Evolutionary conservation across 805 yeast species (phyloP).

Genomic region (Candida vartiovaarae): DNA sequence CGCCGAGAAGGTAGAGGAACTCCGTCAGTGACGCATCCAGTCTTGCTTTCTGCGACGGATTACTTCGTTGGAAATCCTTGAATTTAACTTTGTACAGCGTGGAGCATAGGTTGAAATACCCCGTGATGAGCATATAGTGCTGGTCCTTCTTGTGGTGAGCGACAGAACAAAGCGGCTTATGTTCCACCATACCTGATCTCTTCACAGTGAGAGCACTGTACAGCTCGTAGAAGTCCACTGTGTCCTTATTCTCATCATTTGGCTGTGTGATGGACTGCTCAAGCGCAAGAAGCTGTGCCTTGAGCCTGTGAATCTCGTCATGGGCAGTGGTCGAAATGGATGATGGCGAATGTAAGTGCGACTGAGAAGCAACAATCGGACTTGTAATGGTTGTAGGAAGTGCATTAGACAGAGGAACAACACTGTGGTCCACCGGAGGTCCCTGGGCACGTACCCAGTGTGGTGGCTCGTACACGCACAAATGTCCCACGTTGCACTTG

Average conservation of each 20-base stretch:
- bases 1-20: slow-evolving; percentile 17
- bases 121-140: slow-evolving; percentile 15
- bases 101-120: slow-evolving; percentile 17
- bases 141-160: slow-evolving; percentile 19
- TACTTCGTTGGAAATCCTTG: slow-evolving; percentile 6
- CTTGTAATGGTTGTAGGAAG: too few species aligned
- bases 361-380: too few species aligned
- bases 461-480: slow-evolving; percentile 22
- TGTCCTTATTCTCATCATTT: slow-evolving; percentile 7
- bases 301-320: slow-evolving; percentile 10
- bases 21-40: slow-evolving; percentile 19
- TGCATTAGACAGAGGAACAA: too few species aligned
- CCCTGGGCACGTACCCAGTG: slow-evolving; percentile 19
- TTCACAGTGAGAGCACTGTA: slow-evolving; percentile 17
- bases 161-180: slow-evolving; percentile 17
- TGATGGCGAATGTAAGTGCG: too few species aligned
- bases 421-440: background rate
- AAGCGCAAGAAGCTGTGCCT: slow-evolving; percentile 2
- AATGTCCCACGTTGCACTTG: slow-evolving; percentile 23
- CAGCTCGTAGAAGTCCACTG: slow-evolving; percentile 15
- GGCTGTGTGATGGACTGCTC: slow-evolving; percentile 4
- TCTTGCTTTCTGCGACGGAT: slow-evolving; percentile 13
- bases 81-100: slow-evolving; percentile 10
- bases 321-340: background rate
- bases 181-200: slow-evolving; percentile 23